These are phyloP conservation scores for Diaporthe sp. DNA, from an alignment of 2,329 filamentous ascomycete species.

Conservation along the genomic window DNA sequence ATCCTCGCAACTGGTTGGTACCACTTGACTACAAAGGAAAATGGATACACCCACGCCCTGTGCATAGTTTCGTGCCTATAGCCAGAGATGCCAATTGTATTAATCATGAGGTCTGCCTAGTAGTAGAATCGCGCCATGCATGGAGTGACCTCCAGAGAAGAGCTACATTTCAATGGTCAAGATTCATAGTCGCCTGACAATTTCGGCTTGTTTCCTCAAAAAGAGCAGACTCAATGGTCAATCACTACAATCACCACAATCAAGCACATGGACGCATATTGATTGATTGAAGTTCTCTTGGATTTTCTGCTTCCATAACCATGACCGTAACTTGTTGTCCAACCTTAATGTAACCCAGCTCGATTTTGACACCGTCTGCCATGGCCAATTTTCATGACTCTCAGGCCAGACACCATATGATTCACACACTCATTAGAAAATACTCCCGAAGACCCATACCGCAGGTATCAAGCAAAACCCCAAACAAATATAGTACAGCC, in stretches of 20 bases:
- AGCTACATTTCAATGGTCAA: too few species aligned
- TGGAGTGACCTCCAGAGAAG: background rate
- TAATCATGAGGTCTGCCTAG: background rate
- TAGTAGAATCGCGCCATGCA: background rate
- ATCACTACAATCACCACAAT: background rate
- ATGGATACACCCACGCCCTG: background rate
- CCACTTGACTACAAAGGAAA: background rate
- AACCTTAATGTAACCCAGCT: constrained; percentile 23
- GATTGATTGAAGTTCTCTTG: background rate
- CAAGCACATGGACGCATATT: too few species aligned
- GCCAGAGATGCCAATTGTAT: background rate
- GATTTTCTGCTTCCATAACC: constrained; percentile 12
- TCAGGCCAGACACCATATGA: constrained; percentile 6
- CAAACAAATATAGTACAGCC: constrained; percentile 8
- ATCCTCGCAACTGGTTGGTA: background rate
- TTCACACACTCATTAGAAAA: constrained; percentile 29
- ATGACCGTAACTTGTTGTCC: background rate
- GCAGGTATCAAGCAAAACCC: constrained; percentile 32
- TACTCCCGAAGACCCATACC: constrained; percentile 19
- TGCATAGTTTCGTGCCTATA: background rate
- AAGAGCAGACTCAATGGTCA: background rate
- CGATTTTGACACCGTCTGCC: constrained; percentile 24
- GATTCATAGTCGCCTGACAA: too few species aligned
- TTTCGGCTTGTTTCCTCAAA: background rate
- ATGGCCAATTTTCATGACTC: background rate